phyloP scores from a whole-genome alignment of 306 rosid species.

The Datisca glomerata region DNA sequence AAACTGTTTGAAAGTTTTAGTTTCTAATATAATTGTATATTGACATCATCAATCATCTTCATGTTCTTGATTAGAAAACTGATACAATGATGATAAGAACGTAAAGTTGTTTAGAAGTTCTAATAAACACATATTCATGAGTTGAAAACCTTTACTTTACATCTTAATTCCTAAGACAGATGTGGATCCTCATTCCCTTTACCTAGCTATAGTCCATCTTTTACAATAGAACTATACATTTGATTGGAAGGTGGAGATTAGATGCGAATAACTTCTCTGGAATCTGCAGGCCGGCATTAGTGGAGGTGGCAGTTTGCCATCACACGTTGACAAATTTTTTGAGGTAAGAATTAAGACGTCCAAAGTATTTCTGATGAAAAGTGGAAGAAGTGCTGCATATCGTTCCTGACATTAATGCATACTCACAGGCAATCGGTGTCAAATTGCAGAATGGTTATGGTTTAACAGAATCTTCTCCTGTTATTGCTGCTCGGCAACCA shows the following conservation, averaged over 20 bases:
- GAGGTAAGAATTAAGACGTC: slow-evolving; percentile 71
- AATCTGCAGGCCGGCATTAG: slow-evolving; percentile 80
- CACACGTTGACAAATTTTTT: slow-evolving; percentile 69
- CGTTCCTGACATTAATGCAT: slow-evolving; percentile 7
- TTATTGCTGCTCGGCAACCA: slow-evolving; percentile 60
- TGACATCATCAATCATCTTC: too few species aligned
- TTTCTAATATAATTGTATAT: too few species aligned
- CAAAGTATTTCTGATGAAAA: not conserved
- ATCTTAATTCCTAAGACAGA: too few species aligned
- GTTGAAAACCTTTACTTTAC: too few species aligned
- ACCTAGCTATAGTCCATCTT: too few species aligned
- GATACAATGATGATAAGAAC: too few species aligned
- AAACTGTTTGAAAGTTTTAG: too few species aligned
- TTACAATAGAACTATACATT: slow-evolving; percentile 4
- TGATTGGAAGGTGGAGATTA: slow-evolving; percentile 8
- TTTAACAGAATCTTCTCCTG: slow-evolving; percentile 89
- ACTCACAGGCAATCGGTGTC: slow-evolving; percentile 72
- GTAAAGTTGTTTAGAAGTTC: too few species aligned
- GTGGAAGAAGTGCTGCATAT: not conserved
- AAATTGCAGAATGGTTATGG: slow-evolving; percentile 91
- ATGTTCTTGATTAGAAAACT: too few species aligned
- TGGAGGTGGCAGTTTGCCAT: slow-evolving; percentile 86
- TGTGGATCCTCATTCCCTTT: too few species aligned
- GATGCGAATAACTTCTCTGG: slow-evolving; percentile 21
- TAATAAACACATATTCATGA: too few species aligned